Evolutionary conservation across 306 rosid genomes (phyloP), one percentile per base, ranked within the genome.

Genomic region (Vigna hirtella): DNA sequence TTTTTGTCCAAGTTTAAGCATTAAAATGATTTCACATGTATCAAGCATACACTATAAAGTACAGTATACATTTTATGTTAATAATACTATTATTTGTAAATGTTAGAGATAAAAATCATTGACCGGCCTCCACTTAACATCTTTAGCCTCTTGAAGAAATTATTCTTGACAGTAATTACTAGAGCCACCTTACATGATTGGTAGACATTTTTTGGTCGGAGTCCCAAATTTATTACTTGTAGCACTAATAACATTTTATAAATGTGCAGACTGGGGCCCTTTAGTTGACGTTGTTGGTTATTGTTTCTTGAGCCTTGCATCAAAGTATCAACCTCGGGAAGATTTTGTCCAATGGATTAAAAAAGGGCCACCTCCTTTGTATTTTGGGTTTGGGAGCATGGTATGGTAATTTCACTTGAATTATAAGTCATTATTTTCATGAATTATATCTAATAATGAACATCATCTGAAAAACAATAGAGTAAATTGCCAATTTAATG

Each of bases 341-440:
- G 82, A 89, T 45, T 88, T 91, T 83, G 80, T 89, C 49, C 89
- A 83, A 1, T 95, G 99, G 98, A 91, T 95, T 87, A 26, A 81
- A 47, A 87, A 87, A 64, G 98, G 98, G 79, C 76, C 89, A 4
- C 89, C 89, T 76, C 99, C 99, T 34, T 63, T 95, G 77, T 95
- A 93, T 84, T 84, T 95, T 76, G 99, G 99, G 57, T 95, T 95
- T 82, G 99, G 99, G 40, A 95, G 99, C 91, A 95, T 95, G 98
- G 99, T 95, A 93, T 52, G 87, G 52, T 79, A 82, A 73, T 77
- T 80, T 78, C 50, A 72, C 81, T 70, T 64, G 43, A 48, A 59
- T 69, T 40, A 49, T 13, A 15, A 24, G 50, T 58, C 34, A 75
- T 9, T 42, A 40, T 56, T 66, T 50, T 77, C 15, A 47, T 51